Evolutionary conservation across 345 rosid species (phyloP), one percentile per base, ranked within the genome.

Genomic region (Melaleuca alternifolia): DNA sequence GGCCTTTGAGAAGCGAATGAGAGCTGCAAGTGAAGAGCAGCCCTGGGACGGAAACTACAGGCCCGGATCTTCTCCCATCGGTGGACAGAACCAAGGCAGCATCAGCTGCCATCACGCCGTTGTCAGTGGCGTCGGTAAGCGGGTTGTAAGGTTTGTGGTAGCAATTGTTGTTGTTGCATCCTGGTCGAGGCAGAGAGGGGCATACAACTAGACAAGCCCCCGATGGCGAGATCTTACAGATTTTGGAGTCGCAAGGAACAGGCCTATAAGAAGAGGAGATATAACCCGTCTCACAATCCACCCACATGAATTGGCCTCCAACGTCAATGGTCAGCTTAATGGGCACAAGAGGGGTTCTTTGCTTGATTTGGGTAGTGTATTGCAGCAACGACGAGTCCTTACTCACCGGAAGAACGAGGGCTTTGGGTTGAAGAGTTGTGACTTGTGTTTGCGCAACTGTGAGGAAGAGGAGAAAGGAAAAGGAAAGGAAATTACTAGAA

Each of bases 11-110:
- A 62, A 85, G 65, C 46, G 52, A 50, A 50, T 84, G 5, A 85
- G 84, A 10, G 84, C 75, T 28, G 88, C 92, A 57, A 86, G 85
- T 23, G 81, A 86, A 83, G 57, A 84, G 21, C 83, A 84, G 21
- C 84, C 53, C 51, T 1, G 83, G 37, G 12, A 84, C 8, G 85
- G 61, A 33, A 33, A 65, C 28, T 3, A 13, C 1, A 0, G 33
- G 30, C 11, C 44, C 41, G 4, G 79, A 50, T 53, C 48, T 84
- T 24, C 50, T 84, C 20, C 41, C 53, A 0, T 84, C 51, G 18
- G 77, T 57, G 41, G 86, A 84, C 9, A 10, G 71, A 37, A 46
- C 18, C 65, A 61, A 41, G 3, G n/a, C 54, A 16, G 52, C 52
- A 26, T 84, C 54, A 2, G 52, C 48, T 1, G 77, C 50, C 79